Evolutionary conservation across 768 basidiomycete species (phyloP).

Genomic region (Leucocoprinus sp.): DNA sequence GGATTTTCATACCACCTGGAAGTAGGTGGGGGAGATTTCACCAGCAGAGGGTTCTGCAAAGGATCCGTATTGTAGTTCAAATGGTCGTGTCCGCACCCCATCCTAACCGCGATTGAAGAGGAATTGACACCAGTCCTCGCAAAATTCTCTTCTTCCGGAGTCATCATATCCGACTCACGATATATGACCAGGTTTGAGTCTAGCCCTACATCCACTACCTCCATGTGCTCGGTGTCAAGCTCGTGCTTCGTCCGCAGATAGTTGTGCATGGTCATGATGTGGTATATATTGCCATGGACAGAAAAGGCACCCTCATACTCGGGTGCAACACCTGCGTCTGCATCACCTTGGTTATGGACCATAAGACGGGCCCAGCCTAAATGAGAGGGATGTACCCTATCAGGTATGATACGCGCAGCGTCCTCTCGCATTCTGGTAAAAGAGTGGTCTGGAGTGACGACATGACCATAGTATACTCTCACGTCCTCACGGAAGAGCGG

Average conservation of each 20-base stretch:
- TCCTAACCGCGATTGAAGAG: slow-evolving; percentile 21
- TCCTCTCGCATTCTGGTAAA: slow-evolving; percentile 53
- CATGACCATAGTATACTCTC: slow-evolving; percentile 68
- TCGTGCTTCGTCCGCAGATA: slow-evolving; percentile 55
- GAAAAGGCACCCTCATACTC: slow-evolving; percentile 74
- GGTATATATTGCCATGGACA: slow-evolving; percentile 56
- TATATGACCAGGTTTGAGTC: slow-evolving; percentile 61
- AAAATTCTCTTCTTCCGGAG: slow-evolving; percentile 37
- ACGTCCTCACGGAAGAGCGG: slow-evolving; percentile 60
- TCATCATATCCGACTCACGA: slow-evolving; percentile 64
- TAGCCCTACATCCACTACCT: slow-evolving; percentile 28
- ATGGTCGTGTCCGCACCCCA: slow-evolving; percentile 63
- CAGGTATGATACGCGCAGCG: slow-evolving; percentile 42
- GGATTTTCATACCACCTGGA: slow-evolving; percentile 32
- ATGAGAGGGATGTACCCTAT: slow-evolving; percentile 31
- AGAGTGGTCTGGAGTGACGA: slow-evolving; percentile 51
- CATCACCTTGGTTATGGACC: slow-evolving; percentile 56
- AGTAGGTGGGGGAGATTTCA: slow-evolving; percentile 19
- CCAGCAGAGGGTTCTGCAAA: slow-evolving; percentile 41
- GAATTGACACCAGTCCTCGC: slow-evolving; percentile 24
- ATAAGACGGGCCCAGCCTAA: slow-evolving; percentile 77
- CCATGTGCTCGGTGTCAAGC: slow-evolving; percentile 43
- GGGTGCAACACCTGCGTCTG: slow-evolving; percentile 36
- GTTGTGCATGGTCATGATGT: slow-evolving; percentile 62
- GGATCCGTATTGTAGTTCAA: slow-evolving; percentile 61